These are phyloP conservation scores for Globisporangium viniferum DNA, from an alignment of 352 stramenopile species.

Conservation along the genomic window DNA sequence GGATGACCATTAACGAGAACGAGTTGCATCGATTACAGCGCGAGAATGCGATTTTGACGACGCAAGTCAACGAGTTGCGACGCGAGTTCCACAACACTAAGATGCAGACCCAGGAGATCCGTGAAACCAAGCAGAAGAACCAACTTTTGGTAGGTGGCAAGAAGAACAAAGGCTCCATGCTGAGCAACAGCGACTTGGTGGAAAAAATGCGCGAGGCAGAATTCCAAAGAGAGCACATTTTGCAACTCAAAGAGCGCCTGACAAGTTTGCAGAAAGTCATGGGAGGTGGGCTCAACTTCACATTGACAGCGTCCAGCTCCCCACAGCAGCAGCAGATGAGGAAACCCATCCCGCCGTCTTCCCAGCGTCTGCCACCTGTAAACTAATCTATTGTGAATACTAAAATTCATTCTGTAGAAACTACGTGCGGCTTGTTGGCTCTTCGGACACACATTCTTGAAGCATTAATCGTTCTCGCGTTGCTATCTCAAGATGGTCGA, in stretches of 20 bases:
- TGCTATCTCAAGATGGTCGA: neutral
- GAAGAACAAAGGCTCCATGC: constrained; percentile 16
- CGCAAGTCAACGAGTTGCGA: constrained; percentile 79
- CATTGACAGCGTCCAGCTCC: constrained; percentile 36
- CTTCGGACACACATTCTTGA: too few relatives aligned
- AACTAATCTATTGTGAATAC: constrained; percentile 11
- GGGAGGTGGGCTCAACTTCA: constrained; percentile 54
- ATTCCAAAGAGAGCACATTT: constrained; percentile 69
- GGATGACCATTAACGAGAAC: constrained; percentile 79
- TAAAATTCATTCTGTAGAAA: neutral
- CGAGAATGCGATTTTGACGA: constrained; percentile 80
- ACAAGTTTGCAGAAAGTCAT: constrained; percentile 61
- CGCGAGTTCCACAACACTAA: constrained; percentile 79
- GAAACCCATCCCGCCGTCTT: constrained; percentile 15
- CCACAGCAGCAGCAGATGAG: constrained; percentile 4
- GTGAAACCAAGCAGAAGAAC: constrained; percentile 40
- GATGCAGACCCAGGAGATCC: constrained; percentile 66
- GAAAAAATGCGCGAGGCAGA: constrained; percentile 66
- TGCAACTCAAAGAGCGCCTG: constrained; percentile 66
- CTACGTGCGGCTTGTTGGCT: neutral
- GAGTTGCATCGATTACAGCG: constrained; percentile 78
- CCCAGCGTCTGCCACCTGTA: constrained; percentile 71
- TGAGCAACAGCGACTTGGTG: constrained; percentile 23
- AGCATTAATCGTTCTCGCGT: too few relatives aligned
- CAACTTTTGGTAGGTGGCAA: constrained; percentile 14